Evolutionary conservation across 495 filamentous ascomycete species (phyloP).

Genomic region (Daldinia grandis): DNA sequence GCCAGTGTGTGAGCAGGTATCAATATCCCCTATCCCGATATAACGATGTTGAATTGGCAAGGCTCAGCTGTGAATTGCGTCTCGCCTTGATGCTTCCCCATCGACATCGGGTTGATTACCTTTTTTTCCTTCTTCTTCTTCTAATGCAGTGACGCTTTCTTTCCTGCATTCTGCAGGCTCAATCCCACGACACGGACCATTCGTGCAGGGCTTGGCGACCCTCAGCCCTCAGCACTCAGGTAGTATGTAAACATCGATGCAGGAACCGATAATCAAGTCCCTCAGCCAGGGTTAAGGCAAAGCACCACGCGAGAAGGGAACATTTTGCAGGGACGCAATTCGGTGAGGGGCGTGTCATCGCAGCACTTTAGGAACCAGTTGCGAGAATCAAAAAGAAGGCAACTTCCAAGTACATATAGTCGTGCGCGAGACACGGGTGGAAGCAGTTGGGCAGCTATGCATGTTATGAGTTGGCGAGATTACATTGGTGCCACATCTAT

Average conservation of each 20-base stretch:
- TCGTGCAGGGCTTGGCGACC: constrained; percentile 11
- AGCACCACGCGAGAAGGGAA: constrained; percentile 1
- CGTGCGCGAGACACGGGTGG: constrained; percentile 25
- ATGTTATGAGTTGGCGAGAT: constrained; percentile 29
- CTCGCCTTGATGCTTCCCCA: constrained; percentile 7
- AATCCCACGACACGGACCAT: constrained; percentile 29
- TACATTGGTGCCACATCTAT: constrained; percentile 37
- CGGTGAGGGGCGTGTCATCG: constrained; percentile 31
- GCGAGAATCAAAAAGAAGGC: constrained; percentile 35
- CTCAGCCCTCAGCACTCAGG: neutral
- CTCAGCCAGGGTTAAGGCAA: constrained; percentile 15
- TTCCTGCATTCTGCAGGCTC: constrained; percentile 13
- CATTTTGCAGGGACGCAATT: constrained; percentile 17
- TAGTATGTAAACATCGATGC: constrained; percentile 13
- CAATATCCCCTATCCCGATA: constrained; percentile 9
- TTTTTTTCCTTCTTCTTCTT: constrained; percentile 1
- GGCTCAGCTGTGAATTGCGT: constrained; percentile 20
- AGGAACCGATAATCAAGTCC: constrained; percentile 22
- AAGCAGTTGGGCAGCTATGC: constrained; percentile 42
- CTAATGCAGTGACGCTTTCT: neutral
- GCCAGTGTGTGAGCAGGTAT: constrained; percentile 3
- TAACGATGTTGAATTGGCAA: constrained; percentile 8
- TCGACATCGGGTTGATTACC: constrained; percentile 15
- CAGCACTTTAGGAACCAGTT: constrained; percentile 16
- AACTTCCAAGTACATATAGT: constrained; percentile 41